Base-by-base conservation (phyloP, 2,329 filamentous ascomycete genomes). In the Aspergillus neoniger region DNA sequence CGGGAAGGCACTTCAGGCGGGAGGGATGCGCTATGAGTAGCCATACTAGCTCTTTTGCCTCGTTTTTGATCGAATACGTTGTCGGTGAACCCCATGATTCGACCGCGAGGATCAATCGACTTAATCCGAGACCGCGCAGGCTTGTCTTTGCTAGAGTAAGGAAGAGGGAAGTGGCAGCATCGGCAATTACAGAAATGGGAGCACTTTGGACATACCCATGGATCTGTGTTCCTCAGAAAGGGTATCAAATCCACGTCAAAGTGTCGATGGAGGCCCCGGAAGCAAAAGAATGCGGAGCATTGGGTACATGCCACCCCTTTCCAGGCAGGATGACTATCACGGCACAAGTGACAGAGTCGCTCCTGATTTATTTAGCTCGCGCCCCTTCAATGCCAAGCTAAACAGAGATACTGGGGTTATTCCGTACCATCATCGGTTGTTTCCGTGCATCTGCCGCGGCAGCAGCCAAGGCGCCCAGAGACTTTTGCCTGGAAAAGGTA, bases 1-100 rank as follows among this genome's bases (percentile, higher is more conserved):
- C 57, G 57, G 5, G 44, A 43, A 15, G 53, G 28, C 9, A 52
- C 12, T 12, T 32, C 25, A 15, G 28, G 32, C 23, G 54, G 58
- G n/a, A 58, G 47, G 5, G 55, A 67, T 39, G 21, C 49, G 17
- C 30, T 55, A 17, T 51, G 58, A 19, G 44, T 39, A 36, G 57
- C 39, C 19, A 58, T 17, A 15, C 58, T 60, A 19, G 63, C 60
- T 54, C 56, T 61, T 38, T 62, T 66, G 12, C 71, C 72, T 59
- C 72, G 64, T 62, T 72, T 74, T 55, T 75, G 72, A 59, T 76
- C 72, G 61, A 75, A 76, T 3, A 76, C 73, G 62, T 76, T 76
- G 57, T 76, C 74, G 6, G 71, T 70, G 65, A 76, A 76, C 2
- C 74, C 74, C 63, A 71, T 68, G 17, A 69, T 64, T 52, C 73